Percentiles rank a stretch among this genome's conserved stretches.
Conservation (phyloP, 140 eudicot genomes). For the Anethum foeniculum region DNA sequence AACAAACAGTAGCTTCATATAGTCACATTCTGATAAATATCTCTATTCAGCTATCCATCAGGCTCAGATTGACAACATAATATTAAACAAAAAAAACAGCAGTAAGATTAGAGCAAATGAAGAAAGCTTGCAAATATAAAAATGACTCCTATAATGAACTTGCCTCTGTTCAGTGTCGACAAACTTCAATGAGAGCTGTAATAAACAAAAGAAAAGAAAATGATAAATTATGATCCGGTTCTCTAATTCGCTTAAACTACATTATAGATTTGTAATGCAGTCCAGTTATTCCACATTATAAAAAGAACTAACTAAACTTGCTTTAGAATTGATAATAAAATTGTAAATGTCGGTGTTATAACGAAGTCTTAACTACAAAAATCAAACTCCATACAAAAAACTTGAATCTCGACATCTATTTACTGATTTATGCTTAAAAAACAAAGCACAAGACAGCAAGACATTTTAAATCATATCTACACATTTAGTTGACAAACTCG, state of each 20-base stretch:
- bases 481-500: not conserved
- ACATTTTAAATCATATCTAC: not conserved
- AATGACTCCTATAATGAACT: no score
- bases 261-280: not conserved
- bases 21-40: no score
- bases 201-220: constrained; percentile 1
- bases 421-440: not conserved
- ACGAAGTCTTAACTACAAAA: not conserved
- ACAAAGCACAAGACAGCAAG: not conserved
- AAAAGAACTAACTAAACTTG: not conserved
- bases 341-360: not conserved
- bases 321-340: not conserved
- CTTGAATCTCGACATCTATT: not conserved
- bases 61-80: no score
- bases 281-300: not conserved
- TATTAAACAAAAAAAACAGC: not conserved
- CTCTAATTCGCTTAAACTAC: not conserved
- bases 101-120: not conserved
- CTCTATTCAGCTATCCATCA: no score
- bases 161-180: constrained; percentile 44
- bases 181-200: constrained; percentile 80
- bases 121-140: not conserved
- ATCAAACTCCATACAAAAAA: not conserved
- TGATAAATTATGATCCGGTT: not conserved
- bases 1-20: no score